These are phyloP conservation scores for Cochlearia excelsa DNA, from an alignment of 345 rosid species.

Conservation along the genomic window DNA sequence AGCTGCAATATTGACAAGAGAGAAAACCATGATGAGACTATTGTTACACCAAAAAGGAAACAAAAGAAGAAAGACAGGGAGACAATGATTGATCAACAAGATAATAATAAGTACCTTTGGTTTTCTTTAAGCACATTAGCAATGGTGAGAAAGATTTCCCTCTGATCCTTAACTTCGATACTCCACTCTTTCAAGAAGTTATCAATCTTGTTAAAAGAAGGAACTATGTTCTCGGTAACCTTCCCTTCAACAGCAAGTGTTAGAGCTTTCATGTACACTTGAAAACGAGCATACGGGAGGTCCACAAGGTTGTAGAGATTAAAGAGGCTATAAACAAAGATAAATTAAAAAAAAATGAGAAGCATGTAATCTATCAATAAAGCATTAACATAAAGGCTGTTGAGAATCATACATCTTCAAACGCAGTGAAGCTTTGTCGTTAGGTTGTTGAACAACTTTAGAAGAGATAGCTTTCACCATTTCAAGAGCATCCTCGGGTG, in stretches of 20 bases:
- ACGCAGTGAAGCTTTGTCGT: slow-evolving; percentile 81
- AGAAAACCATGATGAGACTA: slow-evolving; percentile 12
- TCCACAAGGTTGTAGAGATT: slow-evolving; percentile 85
- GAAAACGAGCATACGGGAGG: slow-evolving; percentile 59
- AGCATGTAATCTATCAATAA: slow-evolving; percentile 16
- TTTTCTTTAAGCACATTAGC: slow-evolving; percentile 69
- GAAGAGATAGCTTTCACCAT: slow-evolving; percentile 67
- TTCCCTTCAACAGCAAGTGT: slow-evolving; percentile 69
- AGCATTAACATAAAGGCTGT: background rate
- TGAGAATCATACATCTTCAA: slow-evolving; percentile 67
- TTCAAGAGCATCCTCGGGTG: slow-evolving; percentile 65
- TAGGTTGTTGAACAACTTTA: slow-evolving; percentile 76
- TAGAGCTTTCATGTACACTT: slow-evolving; percentile 77
- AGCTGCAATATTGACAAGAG: slow-evolving; percentile 44
- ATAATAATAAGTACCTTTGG: slow-evolving; percentile 52
- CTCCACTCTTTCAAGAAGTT: slow-evolving; percentile 95
- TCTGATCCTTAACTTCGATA: slow-evolving; percentile 70
- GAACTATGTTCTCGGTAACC: slow-evolving; percentile 61
- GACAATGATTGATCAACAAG: background rate
- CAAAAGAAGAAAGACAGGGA: background rate
- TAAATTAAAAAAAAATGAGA: slow-evolving; percentile 12
- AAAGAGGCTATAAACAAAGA: slow-evolving; percentile 65
- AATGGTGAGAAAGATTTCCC: slow-evolving; percentile 71
- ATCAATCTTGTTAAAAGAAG: slow-evolving; percentile 79
- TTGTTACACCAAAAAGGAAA: background rate